These are phyloP conservation scores for Phaeosphaeriaceae sp. DNA, from an alignment of 2,329 filamentous ascomycete species.

Conservation along the genomic window DNA sequence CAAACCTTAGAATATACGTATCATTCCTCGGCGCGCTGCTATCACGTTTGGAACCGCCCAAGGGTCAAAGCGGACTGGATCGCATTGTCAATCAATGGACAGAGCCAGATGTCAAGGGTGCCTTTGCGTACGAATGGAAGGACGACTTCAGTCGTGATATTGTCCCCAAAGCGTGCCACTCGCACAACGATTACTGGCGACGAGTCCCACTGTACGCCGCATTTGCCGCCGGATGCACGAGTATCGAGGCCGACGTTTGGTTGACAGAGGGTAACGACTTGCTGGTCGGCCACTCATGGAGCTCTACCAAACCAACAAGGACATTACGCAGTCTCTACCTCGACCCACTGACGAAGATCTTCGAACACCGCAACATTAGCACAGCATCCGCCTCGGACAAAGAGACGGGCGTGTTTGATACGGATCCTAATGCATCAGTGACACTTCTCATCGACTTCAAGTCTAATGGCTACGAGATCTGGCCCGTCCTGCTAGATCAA, in stretches of 20 bases:
- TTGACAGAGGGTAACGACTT: conserved; percentile 31
- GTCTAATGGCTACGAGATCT: conserved; percentile 60
- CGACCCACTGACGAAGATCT: conserved; percentile 52
- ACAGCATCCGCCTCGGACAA: conserved; percentile 23
- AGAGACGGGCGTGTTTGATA: conserved; percentile 59
- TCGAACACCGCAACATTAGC: conserved; percentile 36
- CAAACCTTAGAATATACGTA: conserved; percentile 27
- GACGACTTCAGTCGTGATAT: conserved; percentile 50
- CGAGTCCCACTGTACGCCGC: conserved; percentile 50
- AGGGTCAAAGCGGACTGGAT: conserved; percentile 28
- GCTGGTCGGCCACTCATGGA: conserved; percentile 37
- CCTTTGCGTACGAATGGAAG: conserved; percentile 37
- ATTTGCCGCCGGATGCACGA: conserved; percentile 46
- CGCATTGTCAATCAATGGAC: conserved; percentile 33
- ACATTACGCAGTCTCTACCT: conserved; percentile 40
- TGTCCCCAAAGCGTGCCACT: conserved; percentile 47
- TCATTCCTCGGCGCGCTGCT: conserved; percentile 29
- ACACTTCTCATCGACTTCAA: conserved; percentile 76
- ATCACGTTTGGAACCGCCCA: conserved; percentile 26
- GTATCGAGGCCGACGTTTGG: conserved; percentile 46
- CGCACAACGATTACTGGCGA: conserved; percentile 55
- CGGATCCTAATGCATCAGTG: conserved; percentile 52
- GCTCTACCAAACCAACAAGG: conserved; percentile 21
- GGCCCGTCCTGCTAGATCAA: conserved; percentile 61
- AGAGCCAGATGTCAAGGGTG: conserved; percentile 28